Base-by-base conservation (phyloP, 257 asterid species). In the Salvia splendens region DNA sequence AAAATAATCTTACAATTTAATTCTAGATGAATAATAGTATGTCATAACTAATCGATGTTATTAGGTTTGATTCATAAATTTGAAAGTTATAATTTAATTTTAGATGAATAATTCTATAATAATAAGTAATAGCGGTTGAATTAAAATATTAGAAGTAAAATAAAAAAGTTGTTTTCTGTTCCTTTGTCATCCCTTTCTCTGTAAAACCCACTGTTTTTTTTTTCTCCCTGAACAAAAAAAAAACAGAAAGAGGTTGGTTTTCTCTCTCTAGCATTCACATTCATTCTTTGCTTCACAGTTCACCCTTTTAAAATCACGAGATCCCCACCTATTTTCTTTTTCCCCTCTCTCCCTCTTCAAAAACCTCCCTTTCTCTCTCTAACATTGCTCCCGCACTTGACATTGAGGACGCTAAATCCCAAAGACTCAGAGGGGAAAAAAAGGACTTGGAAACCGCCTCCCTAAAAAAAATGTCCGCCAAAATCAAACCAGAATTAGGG, bases 271-370 rank as follows among this genome's bases (percentile, higher is more conserved):
- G 6, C 74, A 77, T 69, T 73, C 81, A 74, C 87, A 74, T 82
- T 82, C 80, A 79, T 82, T 82, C 79, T 71, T 77, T 75, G 72
- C 79, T 71, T 77, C n/a, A n/a, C n/a, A n/a, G n/a, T n/a, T n/a
- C 78, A 0, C 66, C 83, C 7, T 71, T 80, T 76, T 64, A 55
- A 65, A 75, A 59, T 84, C 90, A 81, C 89, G 85, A 80, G 88
- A 83, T 83, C 83, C 79, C 86, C 79, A 59, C 79, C 2, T 51
- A 51, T 72, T 24, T 28, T n/a, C 41, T 57, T 64, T 62, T 24
- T 62, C 64, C 42, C 54, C 42, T 11, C 47, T 48, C 52, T 17
- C 68, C 33, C 14, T 33, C 48, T 24, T 24, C 30, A 24, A 24
- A 24, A 67, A 33, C 71, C 67, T 47, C 6, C 16, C 28, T 35